A percentile compares a stretch with the other conserved stretches of the same genome.
These are phyloP conservation scores for Tetrapisispora namnaoensis DNA, from an alignment of 805 yeast genomes.

Conservation along the genomic window DNA sequence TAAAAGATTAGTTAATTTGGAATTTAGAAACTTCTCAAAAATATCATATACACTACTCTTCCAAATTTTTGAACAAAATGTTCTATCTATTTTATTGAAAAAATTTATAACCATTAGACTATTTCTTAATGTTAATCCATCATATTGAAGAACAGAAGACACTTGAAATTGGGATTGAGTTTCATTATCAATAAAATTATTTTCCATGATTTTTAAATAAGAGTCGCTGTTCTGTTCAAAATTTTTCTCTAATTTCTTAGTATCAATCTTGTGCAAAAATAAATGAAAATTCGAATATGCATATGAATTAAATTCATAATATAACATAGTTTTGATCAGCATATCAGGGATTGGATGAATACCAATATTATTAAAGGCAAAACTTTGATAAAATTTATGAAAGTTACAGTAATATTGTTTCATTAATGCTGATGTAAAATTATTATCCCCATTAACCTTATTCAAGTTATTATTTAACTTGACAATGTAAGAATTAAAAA, in stretches of 20 bases:
- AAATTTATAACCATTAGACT: conserved; percentile 25
- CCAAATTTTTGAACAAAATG: conserved; percentile 21
- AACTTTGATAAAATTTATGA: conserved; percentile 23
- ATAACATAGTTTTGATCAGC: conserved; percentile 19
- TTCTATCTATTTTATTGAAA: conserved; percentile 16
- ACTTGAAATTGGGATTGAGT: not conserved
- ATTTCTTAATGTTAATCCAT: conserved; percentile 19
- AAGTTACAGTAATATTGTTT: conserved; percentile 17
- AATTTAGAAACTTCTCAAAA: conserved; percentile 15
- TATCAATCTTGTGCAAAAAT: conserved; percentile 23
- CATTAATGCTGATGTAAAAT: not conserved
- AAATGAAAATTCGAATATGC: conserved; percentile 17
- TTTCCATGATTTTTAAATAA: not conserved
- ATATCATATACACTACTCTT: conserved; percentile 14
- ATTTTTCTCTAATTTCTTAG: conserved; percentile 21
- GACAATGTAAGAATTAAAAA: not conserved
- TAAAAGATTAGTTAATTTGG: conserved; percentile 17
- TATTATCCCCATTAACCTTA: not conserved
- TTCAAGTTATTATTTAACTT: not conserved
- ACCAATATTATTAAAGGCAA: conserved; percentile 21
- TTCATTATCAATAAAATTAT: not conserved
- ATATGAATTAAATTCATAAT: conserved; percentile 22
- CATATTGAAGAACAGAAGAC: conserved; percentile 10
- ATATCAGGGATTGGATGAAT: conserved; percentile 25
- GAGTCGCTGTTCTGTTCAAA: conserved; percentile 3